Evolutionary conservation across 371 early-diverging fungal species (phyloP).

Genomic region (Mucor circinelloides): DNA sequence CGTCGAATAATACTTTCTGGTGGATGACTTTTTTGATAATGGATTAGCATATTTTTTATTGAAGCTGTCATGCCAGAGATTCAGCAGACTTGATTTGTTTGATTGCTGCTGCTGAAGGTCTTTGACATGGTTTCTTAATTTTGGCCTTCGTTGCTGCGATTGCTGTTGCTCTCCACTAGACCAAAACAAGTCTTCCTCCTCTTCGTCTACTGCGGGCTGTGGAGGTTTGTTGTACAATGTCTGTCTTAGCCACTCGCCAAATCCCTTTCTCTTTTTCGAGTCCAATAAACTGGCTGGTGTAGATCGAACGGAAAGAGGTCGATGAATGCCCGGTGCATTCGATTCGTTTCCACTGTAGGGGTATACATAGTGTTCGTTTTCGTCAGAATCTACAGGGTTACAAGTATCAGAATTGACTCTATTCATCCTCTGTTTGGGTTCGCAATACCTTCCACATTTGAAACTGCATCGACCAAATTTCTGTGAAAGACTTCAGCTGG

Average conservation of each 20-base stretch:
- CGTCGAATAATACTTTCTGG: neutral
- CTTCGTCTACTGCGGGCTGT: conserved; percentile 9
- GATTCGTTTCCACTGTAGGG: conserved; percentile 36
- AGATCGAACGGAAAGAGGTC: conserved; percentile 30
- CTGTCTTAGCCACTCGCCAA: conserved; percentile 18
- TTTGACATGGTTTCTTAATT: conserved; percentile 16
- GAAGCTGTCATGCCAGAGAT: conserved; percentile 16
- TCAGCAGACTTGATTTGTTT: conserved; percentile 5
- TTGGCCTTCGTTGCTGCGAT: conserved; percentile 17
- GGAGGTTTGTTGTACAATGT: neutral
- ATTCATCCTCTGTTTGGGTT: neutral
- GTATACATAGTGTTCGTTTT: conserved; percentile 54
- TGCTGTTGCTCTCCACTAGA: conserved; percentile 9
- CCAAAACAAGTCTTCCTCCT: conserved; percentile 18
- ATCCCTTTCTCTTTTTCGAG: neutral
- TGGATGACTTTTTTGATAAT: neutral
- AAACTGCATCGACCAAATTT: conserved; percentile 48
- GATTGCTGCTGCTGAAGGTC: neutral
- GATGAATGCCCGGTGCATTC: conserved; percentile 18
- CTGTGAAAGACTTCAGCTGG: conserved; percentile 52
- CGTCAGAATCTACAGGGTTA: conserved; percentile 40
- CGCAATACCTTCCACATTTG: conserved; percentile 39
- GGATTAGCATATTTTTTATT: neutral
- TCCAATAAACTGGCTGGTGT: conserved; percentile 10
- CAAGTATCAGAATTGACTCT: neutral